Conservation (phyloP, 768 basidiomycete species). For the Naganishia vaughanmartiniae region DNA sequence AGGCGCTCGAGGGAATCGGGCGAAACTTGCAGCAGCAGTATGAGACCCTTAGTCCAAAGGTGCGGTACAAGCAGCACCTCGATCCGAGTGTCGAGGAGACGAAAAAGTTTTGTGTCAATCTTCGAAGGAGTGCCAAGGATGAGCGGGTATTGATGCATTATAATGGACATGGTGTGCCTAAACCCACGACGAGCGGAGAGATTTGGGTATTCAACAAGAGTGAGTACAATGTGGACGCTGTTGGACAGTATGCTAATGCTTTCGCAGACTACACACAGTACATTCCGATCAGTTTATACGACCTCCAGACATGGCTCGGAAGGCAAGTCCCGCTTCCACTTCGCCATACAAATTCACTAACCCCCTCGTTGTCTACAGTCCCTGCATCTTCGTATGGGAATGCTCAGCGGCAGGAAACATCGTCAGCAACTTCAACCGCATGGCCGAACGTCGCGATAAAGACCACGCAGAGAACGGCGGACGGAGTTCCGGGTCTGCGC, state of each 20-base stretch:
- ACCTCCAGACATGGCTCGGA: conserved; percentile 88
- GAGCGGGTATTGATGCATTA: conserved; percentile 95
- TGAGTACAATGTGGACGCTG: conserved; percentile 30
- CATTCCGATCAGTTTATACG: conserved; percentile 90
- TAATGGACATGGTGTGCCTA: conserved; percentile 97
- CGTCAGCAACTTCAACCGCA: conserved; percentile 75
- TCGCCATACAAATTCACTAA: not conserved
- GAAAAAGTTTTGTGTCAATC: conserved; percentile 74
- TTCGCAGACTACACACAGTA: conserved; percentile 81
- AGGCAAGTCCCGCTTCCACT: conserved; percentile 40
- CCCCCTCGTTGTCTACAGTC: conserved; percentile 56
- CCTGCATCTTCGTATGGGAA: conserved; percentile 98
- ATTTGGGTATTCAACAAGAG: conserved; percentile 96
- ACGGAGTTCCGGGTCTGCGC: conserved; percentile 36
- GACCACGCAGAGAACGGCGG: conserved; percentile 46
- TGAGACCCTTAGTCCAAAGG: conserved; percentile 89
- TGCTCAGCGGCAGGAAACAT: conserved; percentile 96
- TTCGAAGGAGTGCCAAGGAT: conserved; percentile 84
- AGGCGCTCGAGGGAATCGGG: conserved; percentile 90
- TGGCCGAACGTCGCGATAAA: conserved; percentile 52
- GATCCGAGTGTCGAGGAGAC: conserved; percentile 95
- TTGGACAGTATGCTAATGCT: not conserved
- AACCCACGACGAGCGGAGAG: conserved; percentile 88
- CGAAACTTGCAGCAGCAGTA: conserved; percentile 92
- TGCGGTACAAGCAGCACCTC: conserved; percentile 84